Evolutionary conservation across 306 rosid genomes (phyloP).

Genomic region (Trifolium repens): DNA sequence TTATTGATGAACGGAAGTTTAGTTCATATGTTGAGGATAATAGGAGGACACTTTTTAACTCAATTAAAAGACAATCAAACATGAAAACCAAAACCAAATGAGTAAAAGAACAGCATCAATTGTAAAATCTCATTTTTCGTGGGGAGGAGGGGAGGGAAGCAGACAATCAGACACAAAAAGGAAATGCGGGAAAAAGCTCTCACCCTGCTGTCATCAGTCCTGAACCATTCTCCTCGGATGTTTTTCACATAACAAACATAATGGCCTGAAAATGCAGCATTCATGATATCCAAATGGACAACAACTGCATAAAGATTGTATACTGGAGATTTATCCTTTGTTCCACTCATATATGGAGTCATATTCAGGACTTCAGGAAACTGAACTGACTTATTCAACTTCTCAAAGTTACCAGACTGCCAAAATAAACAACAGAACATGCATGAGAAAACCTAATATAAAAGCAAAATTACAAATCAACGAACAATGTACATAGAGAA

Average conservation of each 20-base stretch:
- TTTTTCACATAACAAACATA: conserved; percentile 80
- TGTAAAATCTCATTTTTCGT: not conserved
- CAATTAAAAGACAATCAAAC: not conserved
- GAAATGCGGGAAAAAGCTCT: conserved; percentile 30
- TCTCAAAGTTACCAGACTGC: conserved; percentile 81
- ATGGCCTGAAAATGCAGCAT: conserved; percentile 76
- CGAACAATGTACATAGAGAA: conserved; percentile 18
- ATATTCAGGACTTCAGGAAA: conserved; percentile 71
- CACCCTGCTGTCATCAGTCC: conserved; percentile 74
- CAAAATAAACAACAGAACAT: conserved; percentile 41
- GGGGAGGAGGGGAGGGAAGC: not conserved
- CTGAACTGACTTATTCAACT: conserved; percentile 65
- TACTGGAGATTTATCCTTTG: conserved; percentile 56
- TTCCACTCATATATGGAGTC: conserved; percentile 71
- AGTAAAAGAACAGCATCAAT: not conserved
- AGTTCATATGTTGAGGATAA: no score
- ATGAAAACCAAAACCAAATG: not conserved
- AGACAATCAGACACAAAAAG: not conserved
- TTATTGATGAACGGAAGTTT: no score
- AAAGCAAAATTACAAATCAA: conserved; percentile 25
- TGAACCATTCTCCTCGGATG: conserved; percentile 67
- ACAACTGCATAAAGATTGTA: conserved; percentile 81
- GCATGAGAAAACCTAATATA: conserved; percentile 26
- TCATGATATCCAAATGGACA: conserved; percentile 78
- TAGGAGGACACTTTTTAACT: no score